phyloP scores from a whole-genome alignment of 306 rosid genomes.

The Cucumis cinereus region DNA sequence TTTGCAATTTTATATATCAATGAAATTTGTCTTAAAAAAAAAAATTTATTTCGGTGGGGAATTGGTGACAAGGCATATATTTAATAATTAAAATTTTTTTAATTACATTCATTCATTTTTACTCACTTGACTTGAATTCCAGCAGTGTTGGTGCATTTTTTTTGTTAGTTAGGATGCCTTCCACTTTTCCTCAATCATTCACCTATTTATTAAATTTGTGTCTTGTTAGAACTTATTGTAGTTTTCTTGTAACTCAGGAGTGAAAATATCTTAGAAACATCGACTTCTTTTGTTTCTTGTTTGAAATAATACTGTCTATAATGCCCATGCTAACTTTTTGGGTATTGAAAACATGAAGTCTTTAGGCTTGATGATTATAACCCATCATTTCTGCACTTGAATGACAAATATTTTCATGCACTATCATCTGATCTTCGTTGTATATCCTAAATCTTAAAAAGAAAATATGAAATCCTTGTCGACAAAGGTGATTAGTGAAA shows the following conservation, averaged over 20 bases:
- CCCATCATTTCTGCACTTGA: too few relatives aligned
- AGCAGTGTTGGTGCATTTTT: neutral
- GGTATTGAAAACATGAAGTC: neutral
- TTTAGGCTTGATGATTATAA: too few relatives aligned
- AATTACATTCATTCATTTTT: neutral
- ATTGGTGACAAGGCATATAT: neutral
- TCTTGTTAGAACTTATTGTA: neutral
- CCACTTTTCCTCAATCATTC: neutral
- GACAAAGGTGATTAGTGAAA: too few relatives aligned
- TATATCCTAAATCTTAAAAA: too few relatives aligned
- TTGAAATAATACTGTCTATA: neutral
- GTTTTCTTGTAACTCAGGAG: neutral
- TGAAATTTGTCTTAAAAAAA: too few relatives aligned
- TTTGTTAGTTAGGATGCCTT: neutral
- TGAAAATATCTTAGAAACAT: neutral
- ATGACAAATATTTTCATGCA: too few relatives aligned
- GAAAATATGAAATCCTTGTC: neutral
- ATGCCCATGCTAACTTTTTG: neutral
- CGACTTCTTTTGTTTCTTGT: neutral
- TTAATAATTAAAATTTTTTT: neutral
- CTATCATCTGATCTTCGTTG: too few relatives aligned
- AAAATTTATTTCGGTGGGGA: neutral
- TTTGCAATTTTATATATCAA: too few relatives aligned
- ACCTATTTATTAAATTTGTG: neutral
- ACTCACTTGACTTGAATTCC: neutral